Evolutionary conservation across 495 filamentous ascomycete species (phyloP).

Genomic region (Clohesyomyces aquaticus): DNA sequence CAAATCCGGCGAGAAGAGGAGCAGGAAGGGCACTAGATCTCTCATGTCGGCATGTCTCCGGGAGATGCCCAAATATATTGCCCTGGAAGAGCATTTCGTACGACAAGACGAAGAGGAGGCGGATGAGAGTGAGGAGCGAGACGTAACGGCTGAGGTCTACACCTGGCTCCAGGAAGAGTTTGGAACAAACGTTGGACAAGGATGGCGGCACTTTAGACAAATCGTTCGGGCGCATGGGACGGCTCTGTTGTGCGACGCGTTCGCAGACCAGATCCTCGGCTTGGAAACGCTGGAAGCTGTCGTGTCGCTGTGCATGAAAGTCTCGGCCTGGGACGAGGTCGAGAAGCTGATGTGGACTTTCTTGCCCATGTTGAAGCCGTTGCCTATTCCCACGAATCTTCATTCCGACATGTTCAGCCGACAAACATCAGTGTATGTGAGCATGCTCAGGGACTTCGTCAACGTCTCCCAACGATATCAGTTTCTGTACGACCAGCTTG

Average conservation of each 20-base stretch:
- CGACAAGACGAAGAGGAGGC: conserved; percentile 28
- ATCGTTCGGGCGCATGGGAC: conserved; percentile 37
- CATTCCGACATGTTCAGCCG: conserved; percentile 26
- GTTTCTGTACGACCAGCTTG: conserved; percentile 34
- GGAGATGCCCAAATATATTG: conserved; percentile 37
- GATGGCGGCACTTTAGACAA: conserved; percentile 31
- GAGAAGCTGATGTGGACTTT: conserved; percentile 31
- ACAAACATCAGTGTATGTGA: conserved; percentile 24
- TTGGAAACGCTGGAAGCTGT: conserved; percentile 21
- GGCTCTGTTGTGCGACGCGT: conserved; percentile 29
- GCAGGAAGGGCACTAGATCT: conserved; percentile 31
- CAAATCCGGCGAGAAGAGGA: conserved; percentile 11
- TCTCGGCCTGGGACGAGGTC: conserved; percentile 32
- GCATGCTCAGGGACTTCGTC: conserved; percentile 22
- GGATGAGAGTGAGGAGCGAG: conserved; percentile 30
- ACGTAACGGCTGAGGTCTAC: conserved; percentile 36
- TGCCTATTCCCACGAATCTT: conserved; percentile 18
- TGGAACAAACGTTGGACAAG: conserved; percentile 11
- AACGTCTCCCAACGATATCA: conserved; percentile 10
- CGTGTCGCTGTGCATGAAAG: conserved; percentile 25
- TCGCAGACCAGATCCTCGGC: conserved; percentile 27
- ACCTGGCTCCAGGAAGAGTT: conserved; percentile 26
- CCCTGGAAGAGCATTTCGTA: conserved; percentile 34
- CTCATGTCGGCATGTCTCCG: conserved; percentile 30
- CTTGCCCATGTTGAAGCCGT: conserved; percentile 18